Evolutionary conservation across 192 early-diverging fungal genomes (phyloP).

Genomic region (Backusella morwellensis): DNA sequence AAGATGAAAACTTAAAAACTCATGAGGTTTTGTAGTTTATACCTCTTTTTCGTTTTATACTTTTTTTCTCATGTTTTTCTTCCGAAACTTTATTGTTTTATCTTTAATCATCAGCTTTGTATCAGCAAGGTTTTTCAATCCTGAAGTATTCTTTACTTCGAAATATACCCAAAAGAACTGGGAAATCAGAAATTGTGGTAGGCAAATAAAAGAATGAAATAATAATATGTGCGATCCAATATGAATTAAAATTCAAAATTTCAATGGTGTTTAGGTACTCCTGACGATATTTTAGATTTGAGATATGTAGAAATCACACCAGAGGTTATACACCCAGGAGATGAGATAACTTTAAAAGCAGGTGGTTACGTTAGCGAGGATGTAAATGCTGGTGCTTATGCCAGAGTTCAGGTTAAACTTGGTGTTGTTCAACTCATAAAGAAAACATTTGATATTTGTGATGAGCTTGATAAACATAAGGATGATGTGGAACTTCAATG

Average conservation of each 20-base stretch:
- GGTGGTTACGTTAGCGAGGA: background rate
- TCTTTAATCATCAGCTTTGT: background rate
- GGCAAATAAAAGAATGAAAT: background rate
- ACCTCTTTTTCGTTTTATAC: background rate
- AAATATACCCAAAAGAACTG: background rate
- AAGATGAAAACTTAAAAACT: background rate
- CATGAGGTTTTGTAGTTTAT: background rate
- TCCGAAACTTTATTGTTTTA: background rate
- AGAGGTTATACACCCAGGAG: background rate
- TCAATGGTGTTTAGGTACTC: background rate
- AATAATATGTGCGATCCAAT: background rate
- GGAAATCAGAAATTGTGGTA: background rate
- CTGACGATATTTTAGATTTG: background rate
- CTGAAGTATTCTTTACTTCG: background rate
- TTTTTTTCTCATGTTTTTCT: background rate
- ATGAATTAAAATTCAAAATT: background rate
- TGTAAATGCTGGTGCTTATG: background rate
- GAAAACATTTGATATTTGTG: background rate
- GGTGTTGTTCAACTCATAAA: background rate
- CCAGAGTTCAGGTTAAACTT: background rate
- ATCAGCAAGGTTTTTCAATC: background rate
- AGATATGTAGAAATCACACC: background rate
- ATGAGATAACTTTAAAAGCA: background rate
- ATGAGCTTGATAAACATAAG: background rate
- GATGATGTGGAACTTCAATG: background rate